phyloP scores from a whole-genome alignment of 2,329 filamentous ascomycete species.

The Diplocarpon mali region DNA sequence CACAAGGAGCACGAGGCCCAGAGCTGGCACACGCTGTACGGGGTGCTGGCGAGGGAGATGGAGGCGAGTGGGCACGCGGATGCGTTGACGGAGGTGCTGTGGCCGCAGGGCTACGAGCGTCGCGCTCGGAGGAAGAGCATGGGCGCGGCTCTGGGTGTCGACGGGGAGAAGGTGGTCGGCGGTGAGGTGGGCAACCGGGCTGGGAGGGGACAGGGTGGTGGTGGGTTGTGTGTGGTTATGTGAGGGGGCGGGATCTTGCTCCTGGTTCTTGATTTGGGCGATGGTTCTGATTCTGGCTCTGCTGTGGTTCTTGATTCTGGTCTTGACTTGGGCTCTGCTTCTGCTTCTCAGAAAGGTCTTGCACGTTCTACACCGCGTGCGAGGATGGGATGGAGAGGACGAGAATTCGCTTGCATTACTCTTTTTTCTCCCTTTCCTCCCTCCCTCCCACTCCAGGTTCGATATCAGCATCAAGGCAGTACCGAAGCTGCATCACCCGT shows the following conservation, averaged over 20 bases:
- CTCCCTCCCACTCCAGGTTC: too few relatives aligned
- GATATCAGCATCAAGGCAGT: too few relatives aligned
- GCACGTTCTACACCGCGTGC: too few relatives aligned
- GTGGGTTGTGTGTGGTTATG: slow-evolving; percentile 13
- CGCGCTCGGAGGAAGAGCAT: background rate
- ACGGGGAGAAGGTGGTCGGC: background rate
- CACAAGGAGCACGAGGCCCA: background rate
- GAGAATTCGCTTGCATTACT: too few relatives aligned
- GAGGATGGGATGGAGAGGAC: too few relatives aligned
- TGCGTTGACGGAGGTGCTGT: slow-evolving; percentile 5
- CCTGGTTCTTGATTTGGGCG: background rate
- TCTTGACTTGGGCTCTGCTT: background rate
- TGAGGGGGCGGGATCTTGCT: background rate
- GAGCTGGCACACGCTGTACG: background rate
- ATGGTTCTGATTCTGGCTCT: too few relatives aligned
- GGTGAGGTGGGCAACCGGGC: slow-evolving; percentile 3
- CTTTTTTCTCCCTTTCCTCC: too few relatives aligned
- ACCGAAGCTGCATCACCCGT: too few relatives aligned
- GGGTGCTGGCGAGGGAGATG: background rate
- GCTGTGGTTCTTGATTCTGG: background rate
- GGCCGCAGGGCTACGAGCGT: slow-evolving; percentile 10
- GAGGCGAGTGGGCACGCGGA: slow-evolving; percentile 2
- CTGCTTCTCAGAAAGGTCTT: too few relatives aligned
- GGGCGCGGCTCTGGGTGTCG: background rate
- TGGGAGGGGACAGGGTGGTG: slow-evolving; percentile 6